phyloP scores from a whole-genome alignment of 495 filamentous ascomycete species.

The Aspergillus taichungensis region DNA sequence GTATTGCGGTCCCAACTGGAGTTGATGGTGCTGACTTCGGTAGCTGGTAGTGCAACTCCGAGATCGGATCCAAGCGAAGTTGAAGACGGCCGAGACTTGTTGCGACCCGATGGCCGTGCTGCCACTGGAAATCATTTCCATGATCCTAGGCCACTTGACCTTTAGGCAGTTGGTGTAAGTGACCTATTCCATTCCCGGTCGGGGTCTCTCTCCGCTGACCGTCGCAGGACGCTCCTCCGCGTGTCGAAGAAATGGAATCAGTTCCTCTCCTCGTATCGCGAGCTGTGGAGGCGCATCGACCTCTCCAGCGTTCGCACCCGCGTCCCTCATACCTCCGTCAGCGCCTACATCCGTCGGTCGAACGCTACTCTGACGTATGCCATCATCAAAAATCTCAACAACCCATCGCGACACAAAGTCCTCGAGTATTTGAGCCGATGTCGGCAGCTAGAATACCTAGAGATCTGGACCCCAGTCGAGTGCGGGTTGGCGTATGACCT shows the following conservation, averaged over 20 bases:
- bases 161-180: constrained; percentile 45
- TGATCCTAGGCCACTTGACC: constrained; percentile 36
- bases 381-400: constrained; percentile 25
- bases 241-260: constrained; percentile 46
- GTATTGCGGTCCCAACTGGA: neutral
- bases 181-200: neutral
- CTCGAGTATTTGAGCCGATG: constrained; percentile 31
- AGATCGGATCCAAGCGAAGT: constrained; percentile 31
- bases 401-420: constrained; percentile 14
- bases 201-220: neutral
- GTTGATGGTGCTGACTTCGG: neutral
- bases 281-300: constrained; percentile 46
- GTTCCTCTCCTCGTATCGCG: constrained; percentile 32
- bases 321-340: constrained; percentile 30
- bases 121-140: constrained; percentile 39
- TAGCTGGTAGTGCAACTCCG: constrained; percentile 37
- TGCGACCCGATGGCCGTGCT: constrained; percentile 40
- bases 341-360: constrained; percentile 35
- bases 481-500: constrained; percentile 19
- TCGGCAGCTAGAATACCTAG: constrained; percentile 28
- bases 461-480: constrained; percentile 15
- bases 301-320: constrained; percentile 33
- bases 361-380: constrained; percentile 32
- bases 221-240: constrained; percentile 34
- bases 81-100: constrained; percentile 15